Base-by-base conservation (phyloP, 1,284 basidiomycete species). In the Xerocomus tenax region DNA sequence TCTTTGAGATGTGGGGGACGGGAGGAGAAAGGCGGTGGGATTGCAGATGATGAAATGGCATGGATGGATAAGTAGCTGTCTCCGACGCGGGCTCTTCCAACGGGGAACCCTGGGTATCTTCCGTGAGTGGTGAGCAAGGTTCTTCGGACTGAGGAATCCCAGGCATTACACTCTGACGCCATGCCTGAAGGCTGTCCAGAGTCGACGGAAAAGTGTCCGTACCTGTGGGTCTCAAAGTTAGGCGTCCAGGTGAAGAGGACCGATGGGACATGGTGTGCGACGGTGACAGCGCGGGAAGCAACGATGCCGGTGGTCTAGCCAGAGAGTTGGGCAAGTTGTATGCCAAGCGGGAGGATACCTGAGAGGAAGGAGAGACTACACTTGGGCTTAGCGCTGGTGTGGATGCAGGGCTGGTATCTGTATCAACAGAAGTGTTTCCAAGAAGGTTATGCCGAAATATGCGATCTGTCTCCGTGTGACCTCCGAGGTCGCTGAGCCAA, bases 401-500 rank as follows among this genome's bases (percentile, higher is more conserved):
- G 35, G 63, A 66, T 38, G 51, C 51, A 13, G 59, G 58, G 44
- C 61, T 61, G 39, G 52, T 57, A 16, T 56, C 54, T 23, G 60
- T 52, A 41, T 55, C 57, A 8, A 38, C n/a, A 25, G 21, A 55
- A 38, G 40, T 28, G 13, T 54, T 47, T 18, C 45, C 58, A 23
- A 53, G 56, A 5, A 58, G 45, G 52, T 61, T 63, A 7, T 51
- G 47, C 25, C 59, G 63, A 48, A 67, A 67, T 45, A 66, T 55
- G 42, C 58, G 60, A 50, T 68, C 65, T 8, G 63, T 66, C 35
- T 68, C 65, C 18, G 61, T 66, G 44, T 63, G 45, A 47, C 63
- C 63, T 34, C 64, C 63, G 38, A 67, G 63, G 45, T 67, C 66
- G 43, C 51, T 66, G 47, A 66, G 65, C 65, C 66, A 65, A 41